phyloP scores from a whole-genome alignment of 306 rosid species.

The Cucurbita maxima region DNA sequence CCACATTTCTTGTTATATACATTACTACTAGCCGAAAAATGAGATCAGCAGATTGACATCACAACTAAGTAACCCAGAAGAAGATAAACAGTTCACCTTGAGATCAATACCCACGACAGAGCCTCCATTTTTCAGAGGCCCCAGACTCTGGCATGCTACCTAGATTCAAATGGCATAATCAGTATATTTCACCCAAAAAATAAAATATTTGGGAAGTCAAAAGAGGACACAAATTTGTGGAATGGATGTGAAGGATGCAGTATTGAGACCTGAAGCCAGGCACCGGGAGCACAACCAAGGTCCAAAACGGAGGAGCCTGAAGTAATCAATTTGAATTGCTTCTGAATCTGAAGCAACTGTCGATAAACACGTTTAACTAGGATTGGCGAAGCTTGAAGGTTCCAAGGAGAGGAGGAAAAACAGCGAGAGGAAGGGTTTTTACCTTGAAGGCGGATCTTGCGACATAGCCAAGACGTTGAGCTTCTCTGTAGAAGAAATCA shows the following conservation, averaged over 20 bases:
- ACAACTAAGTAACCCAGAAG: background rate
- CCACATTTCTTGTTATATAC: constrained; percentile 3
- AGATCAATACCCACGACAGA: constrained; percentile 68
- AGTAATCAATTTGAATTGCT: constrained; percentile 47
- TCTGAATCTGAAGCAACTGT: constrained; percentile 75
- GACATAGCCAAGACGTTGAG: constrained; percentile 88
- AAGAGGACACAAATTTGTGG: background rate
- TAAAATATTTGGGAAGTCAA: background rate
- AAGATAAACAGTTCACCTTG: constrained; percentile 28
- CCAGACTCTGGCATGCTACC: constrained; percentile 88
- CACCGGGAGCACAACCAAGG: constrained; percentile 95
- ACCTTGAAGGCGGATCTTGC: constrained; percentile 93
- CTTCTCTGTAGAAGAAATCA: constrained; percentile 87
- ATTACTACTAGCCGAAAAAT: background rate
- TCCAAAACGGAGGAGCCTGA: constrained; percentile 64
- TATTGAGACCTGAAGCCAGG: constrained; percentile 63
- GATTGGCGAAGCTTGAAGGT: background rate
- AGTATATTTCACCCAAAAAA: background rate
- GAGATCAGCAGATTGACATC: background rate
- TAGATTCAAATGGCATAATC: constrained; percentile 9
- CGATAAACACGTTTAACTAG: background rate
- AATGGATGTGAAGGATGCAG: background rate
- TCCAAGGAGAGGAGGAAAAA: background rate
- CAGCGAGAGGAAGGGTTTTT: background rate
- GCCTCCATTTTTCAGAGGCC: constrained; percentile 50